phyloP scores from a whole-genome alignment of 768 basidiomycete species.

The Kwoniella botswanensis region DNA sequence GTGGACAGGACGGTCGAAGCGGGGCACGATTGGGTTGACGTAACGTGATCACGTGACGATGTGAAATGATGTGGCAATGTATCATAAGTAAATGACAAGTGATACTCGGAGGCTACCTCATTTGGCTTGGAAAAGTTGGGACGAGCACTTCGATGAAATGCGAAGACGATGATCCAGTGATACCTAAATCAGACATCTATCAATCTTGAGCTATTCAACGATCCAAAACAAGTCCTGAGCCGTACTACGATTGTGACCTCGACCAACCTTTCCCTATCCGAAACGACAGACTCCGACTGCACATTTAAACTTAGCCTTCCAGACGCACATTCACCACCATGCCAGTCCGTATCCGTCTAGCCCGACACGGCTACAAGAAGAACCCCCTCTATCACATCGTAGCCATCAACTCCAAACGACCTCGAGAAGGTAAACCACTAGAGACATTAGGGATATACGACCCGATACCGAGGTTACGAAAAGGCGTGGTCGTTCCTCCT shows the following conservation, averaged over 20 bases:
- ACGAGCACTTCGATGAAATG: too few species aligned
- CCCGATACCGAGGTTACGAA: conserved; percentile 62
- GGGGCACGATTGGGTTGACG: conserved; percentile 60
- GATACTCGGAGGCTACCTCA: too few species aligned
- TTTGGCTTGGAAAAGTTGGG: too few species aligned
- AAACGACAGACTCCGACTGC: too few species aligned
- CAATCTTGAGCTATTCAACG: too few species aligned
- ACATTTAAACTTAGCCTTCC: neutral
- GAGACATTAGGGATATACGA: conserved; percentile 86
- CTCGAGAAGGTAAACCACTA: conserved; percentile 82
- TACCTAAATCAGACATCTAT: too few species aligned
- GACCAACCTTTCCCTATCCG: too few species aligned
- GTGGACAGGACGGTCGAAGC: neutral
- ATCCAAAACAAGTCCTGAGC: too few species aligned
- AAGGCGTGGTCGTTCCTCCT: conserved; percentile 18
- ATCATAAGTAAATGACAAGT: too few species aligned
- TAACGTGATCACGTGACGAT: conserved; percentile 88
- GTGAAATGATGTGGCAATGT: conserved; percentile 10
- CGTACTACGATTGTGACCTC: too few species aligned
- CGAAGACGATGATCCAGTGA: too few species aligned
- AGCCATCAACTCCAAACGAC: conserved; percentile 72
- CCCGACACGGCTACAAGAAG: conserved; percentile 77
- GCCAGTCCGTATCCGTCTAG: conserved; percentile 83
- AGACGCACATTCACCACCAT: conserved; percentile 59
- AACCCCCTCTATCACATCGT: conserved; percentile 82